phyloP scores from a whole-genome alignment of 2,329 filamentous ascomycete genomes.

The Epichloe amarillans region DNA sequence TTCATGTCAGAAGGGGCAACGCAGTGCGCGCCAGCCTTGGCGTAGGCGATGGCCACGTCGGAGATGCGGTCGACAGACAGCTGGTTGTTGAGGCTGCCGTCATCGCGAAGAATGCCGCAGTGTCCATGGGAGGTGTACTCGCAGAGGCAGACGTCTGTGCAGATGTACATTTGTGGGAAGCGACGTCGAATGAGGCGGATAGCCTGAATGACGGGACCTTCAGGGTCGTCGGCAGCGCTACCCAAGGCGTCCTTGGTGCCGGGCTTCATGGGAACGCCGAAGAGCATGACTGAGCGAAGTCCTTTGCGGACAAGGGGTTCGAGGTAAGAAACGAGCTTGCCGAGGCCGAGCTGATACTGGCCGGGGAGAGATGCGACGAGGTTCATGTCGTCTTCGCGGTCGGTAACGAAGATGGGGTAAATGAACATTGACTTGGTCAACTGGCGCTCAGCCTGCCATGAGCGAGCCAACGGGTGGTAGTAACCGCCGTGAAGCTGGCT shows the following conservation, averaged over 20 bases:
- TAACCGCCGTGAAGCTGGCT: constrained; percentile 78
- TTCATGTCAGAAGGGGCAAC: constrained; percentile 99
- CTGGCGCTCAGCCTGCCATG: constrained; percentile 76
- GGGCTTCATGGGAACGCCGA: constrained; percentile 76
- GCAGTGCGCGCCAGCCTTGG: constrained; percentile 89
- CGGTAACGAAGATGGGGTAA: constrained; percentile 92
- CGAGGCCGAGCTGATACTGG: constrained; percentile 77
- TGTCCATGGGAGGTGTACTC: constrained; percentile 98
- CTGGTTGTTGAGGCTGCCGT: constrained; percentile 84
- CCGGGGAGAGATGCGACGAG: constrained; percentile 83
- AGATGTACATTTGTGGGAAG: constrained; percentile 86
- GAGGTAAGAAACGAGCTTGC: constrained; percentile 73
- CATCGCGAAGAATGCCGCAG: constrained; percentile 88
- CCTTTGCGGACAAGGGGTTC: constrained; percentile 81
- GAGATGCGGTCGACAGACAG: constrained; percentile 89
- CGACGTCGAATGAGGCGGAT: constrained; percentile 73
- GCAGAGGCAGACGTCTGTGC: constrained; percentile 89
- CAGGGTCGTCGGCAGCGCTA: constrained; percentile 82
- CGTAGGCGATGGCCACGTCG: constrained; percentile 95
- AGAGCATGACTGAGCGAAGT: constrained; percentile 83
- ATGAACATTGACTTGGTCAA: constrained; percentile 97
- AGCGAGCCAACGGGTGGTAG: constrained; percentile 62
- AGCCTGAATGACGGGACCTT: constrained; percentile 77
- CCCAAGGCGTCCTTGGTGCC: constrained; percentile 82
- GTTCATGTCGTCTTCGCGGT: constrained; percentile 83